Conservation (phyloP, 1,284 basidiomycete species). For the Somion occarium region DNA sequence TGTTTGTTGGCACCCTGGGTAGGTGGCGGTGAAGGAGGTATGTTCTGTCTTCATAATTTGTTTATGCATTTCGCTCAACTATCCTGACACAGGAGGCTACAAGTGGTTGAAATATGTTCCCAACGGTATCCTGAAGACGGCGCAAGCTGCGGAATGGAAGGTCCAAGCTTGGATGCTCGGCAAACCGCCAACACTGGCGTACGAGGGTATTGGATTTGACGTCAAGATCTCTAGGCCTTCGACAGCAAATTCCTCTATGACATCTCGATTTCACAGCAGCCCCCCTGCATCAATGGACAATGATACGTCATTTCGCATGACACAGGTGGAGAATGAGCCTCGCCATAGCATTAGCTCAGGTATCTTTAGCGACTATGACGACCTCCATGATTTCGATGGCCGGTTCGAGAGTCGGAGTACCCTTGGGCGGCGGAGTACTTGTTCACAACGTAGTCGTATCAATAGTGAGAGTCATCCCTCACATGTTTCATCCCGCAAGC, state of each 20-base stretch:
- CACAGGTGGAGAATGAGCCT: slow-evolving; percentile 28
- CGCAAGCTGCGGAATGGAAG: slow-evolving; percentile 96
- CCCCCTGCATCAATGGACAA: slow-evolving; percentile 14
- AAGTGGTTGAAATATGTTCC: slow-evolving; percentile 98
- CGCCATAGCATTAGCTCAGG: slow-evolving; percentile 34
- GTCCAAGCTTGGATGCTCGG: slow-evolving; percentile 95
- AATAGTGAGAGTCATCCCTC: slow-evolving; percentile 30
- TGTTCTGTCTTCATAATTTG: slow-evolving; percentile 22
- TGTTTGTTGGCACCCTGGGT: slow-evolving; percentile 98
- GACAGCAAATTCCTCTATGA: slow-evolving; percentile 18
- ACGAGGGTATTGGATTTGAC: slow-evolving; percentile 76
- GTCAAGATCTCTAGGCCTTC: slow-evolving; percentile 33
- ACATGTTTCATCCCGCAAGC: slow-evolving; percentile 43
- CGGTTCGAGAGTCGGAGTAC: slow-evolving; percentile 77
- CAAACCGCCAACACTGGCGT: slow-evolving; percentile 81
- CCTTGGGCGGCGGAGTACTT: slow-evolving; percentile 39
- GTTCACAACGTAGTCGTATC: slow-evolving; percentile 29
- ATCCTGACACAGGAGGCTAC: slow-evolving; percentile 58
- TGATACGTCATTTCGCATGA: slow-evolving; percentile 16
- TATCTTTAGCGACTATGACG: slow-evolving; percentile 79
- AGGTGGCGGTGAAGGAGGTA: slow-evolving; percentile 81
- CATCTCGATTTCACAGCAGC: slow-evolving; percentile 6
- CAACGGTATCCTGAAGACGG: slow-evolving; percentile 88
- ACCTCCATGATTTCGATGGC: slow-evolving; percentile 77
- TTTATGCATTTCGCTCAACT: background rate